Evolutionary conservation across 192 early-diverging fungal species (phyloP).

Genomic region (Coemansia sp.): DNA sequence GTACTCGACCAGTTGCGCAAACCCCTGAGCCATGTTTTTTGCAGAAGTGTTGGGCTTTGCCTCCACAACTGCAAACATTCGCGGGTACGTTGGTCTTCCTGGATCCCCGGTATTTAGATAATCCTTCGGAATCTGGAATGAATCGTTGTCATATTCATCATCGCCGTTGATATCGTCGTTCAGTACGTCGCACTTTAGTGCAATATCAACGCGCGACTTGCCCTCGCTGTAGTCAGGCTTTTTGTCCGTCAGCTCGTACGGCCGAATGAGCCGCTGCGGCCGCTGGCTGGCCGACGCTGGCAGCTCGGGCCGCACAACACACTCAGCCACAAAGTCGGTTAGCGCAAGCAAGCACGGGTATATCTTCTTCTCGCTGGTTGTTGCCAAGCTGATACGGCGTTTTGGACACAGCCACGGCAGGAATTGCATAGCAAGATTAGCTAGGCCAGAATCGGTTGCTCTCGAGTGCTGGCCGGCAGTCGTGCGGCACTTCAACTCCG

Average conservation of each 20-base stretch:
- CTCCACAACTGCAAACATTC: neutral
- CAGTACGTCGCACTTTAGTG: neutral
- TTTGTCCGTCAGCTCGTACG: neutral
- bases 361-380: neutral
- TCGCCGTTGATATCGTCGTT: neutral
- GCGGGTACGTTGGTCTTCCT: neutral
- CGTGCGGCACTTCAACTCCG: neutral
- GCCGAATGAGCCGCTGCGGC: neutral
- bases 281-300: neutral
- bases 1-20: slow-evolving; percentile 1
- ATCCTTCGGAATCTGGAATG: neutral
- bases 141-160: neutral
- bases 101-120: neutral
- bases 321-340: neutral
- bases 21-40: neutral
- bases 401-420: neutral
- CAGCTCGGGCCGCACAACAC: neutral
- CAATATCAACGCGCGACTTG: neutral
- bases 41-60: no score
- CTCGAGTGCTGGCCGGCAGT: neutral
- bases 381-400: neutral
- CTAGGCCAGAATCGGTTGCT: neutral
- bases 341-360: neutral
- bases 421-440: neutral
- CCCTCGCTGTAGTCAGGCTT: neutral